Conservation (phyloP, 805 yeast species). For the Saturnispora zaruensis region DNA sequence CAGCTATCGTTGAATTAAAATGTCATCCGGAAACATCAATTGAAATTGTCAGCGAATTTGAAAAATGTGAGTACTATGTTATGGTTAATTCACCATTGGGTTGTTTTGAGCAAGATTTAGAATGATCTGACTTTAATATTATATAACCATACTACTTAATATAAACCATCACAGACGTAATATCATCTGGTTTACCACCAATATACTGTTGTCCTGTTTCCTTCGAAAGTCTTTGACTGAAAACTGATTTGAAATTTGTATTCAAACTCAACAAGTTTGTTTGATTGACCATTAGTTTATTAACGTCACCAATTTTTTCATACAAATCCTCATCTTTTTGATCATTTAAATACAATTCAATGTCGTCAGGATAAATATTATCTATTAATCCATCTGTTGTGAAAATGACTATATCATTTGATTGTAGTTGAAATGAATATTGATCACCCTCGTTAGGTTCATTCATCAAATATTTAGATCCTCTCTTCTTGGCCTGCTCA, state of each 20-base stretch:
- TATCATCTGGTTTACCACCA: constrained; percentile 96
- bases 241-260: constrained; percentile 70
- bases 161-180: constrained; percentile 70
- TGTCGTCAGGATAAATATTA: constrained; percentile 66
- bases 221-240: constrained; percentile 67
- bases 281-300: constrained; percentile 48
- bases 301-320: constrained; percentile 29
- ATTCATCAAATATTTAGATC: constrained; percentile 62
- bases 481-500: constrained; percentile 43
- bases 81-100: constrained; percentile 39
- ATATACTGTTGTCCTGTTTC: constrained; percentile 59
- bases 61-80: constrained; percentile 72
- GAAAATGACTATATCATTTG: constrained; percentile 69
- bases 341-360: constrained; percentile 59
- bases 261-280: constrained; percentile 68
- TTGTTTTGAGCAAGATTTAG: constrained; percentile 26
- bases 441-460: constrained; percentile 61
- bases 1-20: constrained; percentile 50
- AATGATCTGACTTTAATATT: not conserved
- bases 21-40: constrained; percentile 59
- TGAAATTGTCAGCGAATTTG: constrained; percentile 74
- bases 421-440: constrained; percentile 54
- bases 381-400: constrained; percentile 95
- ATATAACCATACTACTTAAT: constrained; percentile 30
- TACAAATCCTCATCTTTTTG: constrained; percentile 20